These are phyloP conservation scores for Microstegium vimineum DNA, from an alignment of 176 grass and related monocot species.

Conservation along the genomic window DNA sequence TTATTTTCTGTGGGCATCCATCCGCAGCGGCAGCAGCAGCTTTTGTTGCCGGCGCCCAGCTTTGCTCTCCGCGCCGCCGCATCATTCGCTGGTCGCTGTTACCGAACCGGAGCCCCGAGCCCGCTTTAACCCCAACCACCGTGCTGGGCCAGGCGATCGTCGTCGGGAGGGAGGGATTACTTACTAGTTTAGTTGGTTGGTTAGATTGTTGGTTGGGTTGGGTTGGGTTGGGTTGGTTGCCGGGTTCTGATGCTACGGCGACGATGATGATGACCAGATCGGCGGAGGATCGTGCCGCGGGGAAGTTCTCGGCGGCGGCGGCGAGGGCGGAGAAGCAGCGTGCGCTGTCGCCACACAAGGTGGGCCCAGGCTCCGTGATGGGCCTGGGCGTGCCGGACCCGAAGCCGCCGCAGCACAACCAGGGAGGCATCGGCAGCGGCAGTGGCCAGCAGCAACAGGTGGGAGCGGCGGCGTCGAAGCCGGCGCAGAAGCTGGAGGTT, in stretches of 20 bases:
- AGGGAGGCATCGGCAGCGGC: neutral
- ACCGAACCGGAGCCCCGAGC: neutral
- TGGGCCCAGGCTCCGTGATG: neutral
- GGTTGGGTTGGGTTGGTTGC: neutral
- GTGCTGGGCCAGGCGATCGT: neutral
- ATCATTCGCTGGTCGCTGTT: neutral
- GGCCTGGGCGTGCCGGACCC: constrained; percentile 6
- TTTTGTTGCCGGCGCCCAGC: constrained; percentile 5
- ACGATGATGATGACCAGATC: constrained; percentile 65
- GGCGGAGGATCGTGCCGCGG: constrained; percentile 43
- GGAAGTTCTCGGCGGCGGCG: neutral
- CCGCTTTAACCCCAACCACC: constrained; percentile 19
- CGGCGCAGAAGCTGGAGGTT: constrained; percentile 40
- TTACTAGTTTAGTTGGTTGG: neutral
- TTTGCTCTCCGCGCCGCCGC: neutral
- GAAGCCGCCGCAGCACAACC: neutral
- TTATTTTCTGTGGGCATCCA: neutral
- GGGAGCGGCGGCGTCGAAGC: neutral
- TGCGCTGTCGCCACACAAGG: neutral
- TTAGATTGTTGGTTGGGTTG: neutral
- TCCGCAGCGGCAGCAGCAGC: neutral
- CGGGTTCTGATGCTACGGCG: neutral
- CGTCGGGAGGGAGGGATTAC: no score
- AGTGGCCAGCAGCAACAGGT: neutral
- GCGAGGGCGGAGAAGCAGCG: neutral